phyloP scores from a whole-genome alignment of 371 early-diverging fungal species.

The Mortierella sp. region DNA sequence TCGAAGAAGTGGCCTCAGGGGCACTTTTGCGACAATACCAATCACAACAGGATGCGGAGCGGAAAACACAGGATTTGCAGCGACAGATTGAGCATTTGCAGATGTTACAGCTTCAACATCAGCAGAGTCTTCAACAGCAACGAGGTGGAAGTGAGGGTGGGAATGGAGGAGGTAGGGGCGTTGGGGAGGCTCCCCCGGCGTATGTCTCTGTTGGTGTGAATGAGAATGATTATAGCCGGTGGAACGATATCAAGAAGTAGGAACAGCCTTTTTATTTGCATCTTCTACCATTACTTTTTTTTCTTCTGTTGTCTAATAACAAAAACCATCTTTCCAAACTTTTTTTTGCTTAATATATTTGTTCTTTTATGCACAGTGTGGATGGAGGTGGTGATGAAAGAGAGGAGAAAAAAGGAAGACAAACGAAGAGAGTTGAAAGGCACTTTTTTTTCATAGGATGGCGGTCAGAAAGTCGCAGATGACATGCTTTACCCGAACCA shows the following conservation, averaged over 20 bases:
- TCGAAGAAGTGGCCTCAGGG: conserved; percentile 38
- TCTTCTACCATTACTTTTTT: not conserved
- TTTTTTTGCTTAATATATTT: too few relatives aligned
- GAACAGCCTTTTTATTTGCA: too few relatives aligned
- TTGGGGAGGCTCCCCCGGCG: conserved; percentile 20
- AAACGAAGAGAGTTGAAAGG: too few relatives aligned
- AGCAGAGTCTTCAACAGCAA: not conserved
- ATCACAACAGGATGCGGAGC: conserved; percentile 29
- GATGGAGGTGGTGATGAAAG: too few relatives aligned
- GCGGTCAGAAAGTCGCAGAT: too few relatives aligned
- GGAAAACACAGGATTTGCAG: conserved; percentile 27
- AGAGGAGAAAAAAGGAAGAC: too few relatives aligned
- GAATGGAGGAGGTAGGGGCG: not conserved
- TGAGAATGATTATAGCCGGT: conserved; percentile 13
- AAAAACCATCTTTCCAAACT: too few relatives aligned
- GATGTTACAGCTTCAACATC: conserved; percentile 28
- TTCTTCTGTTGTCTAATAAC: too few relatives aligned
- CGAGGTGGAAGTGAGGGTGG: not conserved
- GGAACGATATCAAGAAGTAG: conserved; percentile 13
- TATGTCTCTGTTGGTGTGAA: conserved; percentile 18
- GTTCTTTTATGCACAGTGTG: too few relatives aligned
- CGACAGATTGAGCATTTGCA: conserved; percentile 31
- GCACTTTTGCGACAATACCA: conserved; percentile 34
- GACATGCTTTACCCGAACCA: too few relatives aligned
- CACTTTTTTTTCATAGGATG: too few relatives aligned